Evolutionary conservation across 305 asterid species (phyloP), one percentile per base, ranked within the genome.

Genomic region (Lippia alba): DNA sequence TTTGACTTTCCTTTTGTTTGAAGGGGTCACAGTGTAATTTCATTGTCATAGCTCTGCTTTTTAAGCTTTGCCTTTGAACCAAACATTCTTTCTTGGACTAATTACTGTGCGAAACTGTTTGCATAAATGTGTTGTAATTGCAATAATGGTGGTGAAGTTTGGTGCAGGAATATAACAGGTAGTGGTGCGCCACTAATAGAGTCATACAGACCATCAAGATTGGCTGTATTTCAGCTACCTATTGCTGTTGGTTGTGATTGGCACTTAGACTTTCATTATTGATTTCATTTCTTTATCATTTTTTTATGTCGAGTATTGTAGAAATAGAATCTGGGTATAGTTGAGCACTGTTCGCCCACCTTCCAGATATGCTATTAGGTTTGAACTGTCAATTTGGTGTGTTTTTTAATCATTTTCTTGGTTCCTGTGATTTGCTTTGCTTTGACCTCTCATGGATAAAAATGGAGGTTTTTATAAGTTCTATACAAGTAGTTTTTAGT

Each of bases 1-100:
- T 64, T 51, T 61, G 36, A 74, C 77, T 70, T 74, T 70, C 71
- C 63, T 50, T 65, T 11, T 64, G 76, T 73, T 64, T 72, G 30
- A 32, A 3, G 12, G 62, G 62, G 9, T 45, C 64, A 59, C 4
- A 59, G 7, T 59, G 16, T 14, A 58, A 36, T 36, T 36, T 36
- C 41, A 36, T 36, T 36, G 41, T 36, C 41, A 36, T 8, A 4
- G 9, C 41, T 36, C 41, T 36, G 41, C 41, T 36, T 36, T 36
- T 36, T 8, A 36, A 36, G 4, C 41, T 36, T 36, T 36, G 41
- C 41, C 30, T 24, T 24, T 3, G 2, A 1, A 24, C 30, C 30
- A 24, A 24, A 24, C 30, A 36, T 36, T 36, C 41, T 36, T 36
- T 36, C 6, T 36, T 36, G 41, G 4, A 36, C 30, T 24, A 3